Base-by-base conservation (phyloP, 2,329 filamentous ascomycete species). In the Colletotrichum liaoningense region DNA sequence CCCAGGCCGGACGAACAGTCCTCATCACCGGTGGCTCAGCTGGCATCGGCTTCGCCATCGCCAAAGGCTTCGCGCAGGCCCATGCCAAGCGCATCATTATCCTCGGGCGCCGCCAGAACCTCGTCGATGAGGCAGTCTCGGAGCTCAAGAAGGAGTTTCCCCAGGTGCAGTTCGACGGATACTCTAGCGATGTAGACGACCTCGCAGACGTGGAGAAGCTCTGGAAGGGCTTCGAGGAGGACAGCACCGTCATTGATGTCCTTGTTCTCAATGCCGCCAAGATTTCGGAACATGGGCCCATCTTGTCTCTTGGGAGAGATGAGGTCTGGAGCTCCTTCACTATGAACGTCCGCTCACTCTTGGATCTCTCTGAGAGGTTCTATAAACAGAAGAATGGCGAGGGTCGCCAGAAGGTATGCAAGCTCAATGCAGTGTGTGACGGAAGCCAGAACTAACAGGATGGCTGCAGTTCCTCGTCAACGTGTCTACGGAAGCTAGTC, bases 1-100 rank as follows among this genome's bases (percentile, higher is more conserved):
- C 79, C 5, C 84, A 87, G 59, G 76, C 79, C 1, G 85, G 85
- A n/a, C 78, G 79, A 22, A 91, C 87, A 0, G 88, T 93, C 6
- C 84, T 94, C 9, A 90, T 95, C 78, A 92, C 90, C 1, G 93
- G 93, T 54, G 91, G 88, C n/a, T 88, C 89, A 0, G 87, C 86
- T 0, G 91, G 92, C 33, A 90, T 94, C 59, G 93, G 92, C 1
- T 89, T 90, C 69, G 89, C 90, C 0, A 88, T 93, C 16, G 91
- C 92, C 3, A 85, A 87, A 60, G 84, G 91, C 59, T 94, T 87
- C 75, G 80, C 82, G 11, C 69, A 77, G 1, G 87, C 87, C 0
- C 79, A 80, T 0, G 83, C 85, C 8, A 65, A 78, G 2, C 77
- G 75, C 1, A 78, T 88, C 30, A 80, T 83, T 11, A 78, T 89